Evolutionary conservation across 179 eudicot genomes (phyloP), one percentile per base, ranked within the genome.

Genomic region (Silene coronaria): DNA sequence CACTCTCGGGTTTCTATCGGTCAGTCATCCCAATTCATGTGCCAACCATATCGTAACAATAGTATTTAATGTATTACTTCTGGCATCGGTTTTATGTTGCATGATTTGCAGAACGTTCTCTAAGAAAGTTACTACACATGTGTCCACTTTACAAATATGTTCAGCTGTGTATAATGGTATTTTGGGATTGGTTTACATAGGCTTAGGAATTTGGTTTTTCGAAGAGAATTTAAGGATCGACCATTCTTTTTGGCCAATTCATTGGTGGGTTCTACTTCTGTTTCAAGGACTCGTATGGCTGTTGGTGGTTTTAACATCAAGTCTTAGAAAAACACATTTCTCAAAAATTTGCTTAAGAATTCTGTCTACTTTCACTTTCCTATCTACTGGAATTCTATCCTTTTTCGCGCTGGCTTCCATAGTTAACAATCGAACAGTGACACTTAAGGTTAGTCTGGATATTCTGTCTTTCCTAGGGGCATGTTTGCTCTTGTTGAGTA

Each of bases 161-260:
- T 86, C 93, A 57, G 87, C 88, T 3, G 70, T 75, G 67, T 84
- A 78, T 42, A 89, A 89, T 79, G 88, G 89, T 19, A 42, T 83
- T 32, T 71, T 91, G 30, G 91, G 91, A 23, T 19, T 85, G 8
- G 78, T 74, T 26, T 85, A 88, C 80, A 34, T 84, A 10, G 77
- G 83, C 48, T 76, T 86, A 2, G 90, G 90, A 12, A 45, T 80
- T 61, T 85, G 86, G 89, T 74, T 76, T 53, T 70, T 90, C 24
- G 82, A n/a, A 32, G 84, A 81, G 66, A 80, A 82, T 59, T 21
- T 76, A 72, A 81, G 82, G 55, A 78, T 76, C 67, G 58, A 53
- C 27, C 74, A 77, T 6, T 67, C 80, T 67, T 55, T 55, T 55
- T 81, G 82, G 0, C 85, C 81, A 19, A 23, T 71, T 77, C 65